Percentiles rank a stretch among this genome's conserved stretches.
phyloP scores from a whole-genome alignment of 1,139 yeast species.

The Candida mesenterica region DNA sequence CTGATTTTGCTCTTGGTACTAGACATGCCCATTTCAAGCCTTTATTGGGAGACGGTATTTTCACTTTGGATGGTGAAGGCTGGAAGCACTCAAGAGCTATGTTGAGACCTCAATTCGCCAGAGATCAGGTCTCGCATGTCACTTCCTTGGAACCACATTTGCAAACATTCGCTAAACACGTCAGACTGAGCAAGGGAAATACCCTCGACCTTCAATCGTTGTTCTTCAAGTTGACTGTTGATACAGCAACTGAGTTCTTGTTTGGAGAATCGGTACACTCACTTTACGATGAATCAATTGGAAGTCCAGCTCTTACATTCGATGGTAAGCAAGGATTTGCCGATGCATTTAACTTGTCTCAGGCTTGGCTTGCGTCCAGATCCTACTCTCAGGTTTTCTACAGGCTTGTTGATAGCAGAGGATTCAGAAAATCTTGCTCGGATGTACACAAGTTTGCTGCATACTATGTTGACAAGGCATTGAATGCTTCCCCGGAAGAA shows the following conservation, averaged over 20 bases:
- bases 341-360: slow-evolving; percentile 42
- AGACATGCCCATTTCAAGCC: slow-evolving; percentile 23
- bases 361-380: slow-evolving; percentile 36
- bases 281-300: slow-evolving; percentile 29
- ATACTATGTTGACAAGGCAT: slow-evolving; percentile 22
- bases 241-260: slow-evolving; percentile 57
- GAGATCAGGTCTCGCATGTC: slow-evolving; percentile 29
- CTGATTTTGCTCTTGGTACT: slow-evolving; percentile 25
- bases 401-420: slow-evolving; percentile 28
- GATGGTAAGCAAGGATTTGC: slow-evolving; percentile 42
- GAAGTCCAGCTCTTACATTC: slow-evolving; percentile 15
- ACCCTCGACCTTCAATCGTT: slow-evolving; percentile 47
- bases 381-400: slow-evolving; percentile 35
- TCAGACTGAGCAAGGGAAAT: slow-evolving; percentile 14
- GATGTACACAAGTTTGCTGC: slow-evolving; percentile 36
- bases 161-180: slow-evolving; percentile 19
- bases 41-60: slow-evolving; percentile 26
- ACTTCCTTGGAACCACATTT: slow-evolving; percentile 25
- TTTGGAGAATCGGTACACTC: slow-evolving; percentile 54
- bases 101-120: slow-evolving; percentile 30
- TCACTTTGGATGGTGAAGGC: slow-evolving; percentile 26
- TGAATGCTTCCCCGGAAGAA: slow-evolving; percentile 24
- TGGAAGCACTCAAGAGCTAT: slow-evolving; percentile 28
- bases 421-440: slow-evolving; percentile 30
- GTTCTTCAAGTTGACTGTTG: slow-evolving; percentile 53